Percentiles rank a stretch among this genome's conserved stretches.
Conservation (phyloP, 2,329 filamentous ascomycete genomes). For the Parascedosporium putredinis region DNA sequence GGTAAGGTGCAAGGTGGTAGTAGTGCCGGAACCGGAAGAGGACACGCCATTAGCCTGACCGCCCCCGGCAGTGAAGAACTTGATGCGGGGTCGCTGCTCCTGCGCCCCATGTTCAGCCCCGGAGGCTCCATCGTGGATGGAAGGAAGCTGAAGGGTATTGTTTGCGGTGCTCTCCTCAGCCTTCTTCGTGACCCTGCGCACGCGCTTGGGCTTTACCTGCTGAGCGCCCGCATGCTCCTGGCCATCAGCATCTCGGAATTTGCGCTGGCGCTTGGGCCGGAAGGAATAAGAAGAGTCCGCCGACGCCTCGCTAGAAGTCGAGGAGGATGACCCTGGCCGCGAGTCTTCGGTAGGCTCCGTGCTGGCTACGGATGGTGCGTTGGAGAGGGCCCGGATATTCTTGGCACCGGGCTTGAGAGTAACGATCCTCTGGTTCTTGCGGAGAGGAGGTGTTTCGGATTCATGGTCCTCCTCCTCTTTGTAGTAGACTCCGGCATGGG, state of each 20-base stretch:
- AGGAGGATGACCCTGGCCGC: slow-evolving; percentile 42
- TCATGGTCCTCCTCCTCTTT: not conserved
- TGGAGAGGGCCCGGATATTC: slow-evolving; percentile 3
- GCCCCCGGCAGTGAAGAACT: not conserved
- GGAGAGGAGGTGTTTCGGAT: not conserved
- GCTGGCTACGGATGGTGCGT: slow-evolving; percentile 24
- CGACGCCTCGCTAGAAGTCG: slow-evolving; percentile 38
- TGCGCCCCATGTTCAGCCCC: not conserved
- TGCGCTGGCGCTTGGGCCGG: slow-evolving; percentile 43
- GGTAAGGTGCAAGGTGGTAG: not conserved
- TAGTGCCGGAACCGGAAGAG: not conserved
- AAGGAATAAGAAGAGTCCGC: slow-evolving; percentile 42
- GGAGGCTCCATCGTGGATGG: not conserved
- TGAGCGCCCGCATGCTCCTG: slow-evolving; percentile 24
- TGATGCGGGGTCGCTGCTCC: slow-evolving; percentile 3
- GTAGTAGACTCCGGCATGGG: not conserved
- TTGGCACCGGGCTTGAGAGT: slow-evolving; percentile 8
- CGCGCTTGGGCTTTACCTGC: slow-evolving; percentile 26
- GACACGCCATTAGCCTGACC: not conserved
- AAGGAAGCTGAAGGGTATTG: not conserved
- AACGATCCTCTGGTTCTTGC: slow-evolving; percentile 5
- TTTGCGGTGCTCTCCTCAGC: slow-evolving; percentile 3
- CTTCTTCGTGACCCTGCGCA: slow-evolving; percentile 13
- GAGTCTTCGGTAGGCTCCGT: slow-evolving; percentile 29
- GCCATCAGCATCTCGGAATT: slow-evolving; percentile 38